A percentile compares a stretch with the other conserved stretches of the same genome.
Conservation (phyloP, 768 basidiomycete genomes). For the Boletus huronensis region DNA sequence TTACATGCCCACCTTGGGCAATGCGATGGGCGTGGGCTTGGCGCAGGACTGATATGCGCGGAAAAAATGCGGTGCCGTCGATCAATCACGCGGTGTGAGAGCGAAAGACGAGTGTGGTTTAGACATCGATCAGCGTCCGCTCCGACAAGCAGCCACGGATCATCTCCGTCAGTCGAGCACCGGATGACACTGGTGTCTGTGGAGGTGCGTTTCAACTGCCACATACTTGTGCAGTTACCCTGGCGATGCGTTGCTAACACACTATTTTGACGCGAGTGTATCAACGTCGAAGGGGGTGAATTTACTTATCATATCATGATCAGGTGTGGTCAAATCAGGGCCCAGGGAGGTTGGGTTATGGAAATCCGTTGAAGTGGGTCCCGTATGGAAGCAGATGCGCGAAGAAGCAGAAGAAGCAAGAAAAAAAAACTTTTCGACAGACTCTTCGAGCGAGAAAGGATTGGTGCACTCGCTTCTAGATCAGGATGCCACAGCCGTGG, state of each 20-base stretch:
- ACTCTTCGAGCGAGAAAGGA: neutral
- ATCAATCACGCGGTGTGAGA: neutral
- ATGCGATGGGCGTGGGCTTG: neutral
- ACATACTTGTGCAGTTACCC: neutral
- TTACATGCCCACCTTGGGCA: neutral
- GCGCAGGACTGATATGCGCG: neutral
- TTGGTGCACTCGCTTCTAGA: neutral
- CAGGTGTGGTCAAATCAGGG: neutral
- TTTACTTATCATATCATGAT: neutral
- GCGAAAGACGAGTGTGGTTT: neutral
- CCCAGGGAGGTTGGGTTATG: neutral
- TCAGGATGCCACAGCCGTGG: neutral
- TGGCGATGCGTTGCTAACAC: neutral
- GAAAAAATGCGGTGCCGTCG: neutral
- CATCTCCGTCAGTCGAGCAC: neutral
- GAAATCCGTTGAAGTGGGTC: neutral
- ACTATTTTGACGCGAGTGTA: neutral
- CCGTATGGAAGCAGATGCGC: neutral
- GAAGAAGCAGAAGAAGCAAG: neutral
- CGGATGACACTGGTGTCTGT: neutral
- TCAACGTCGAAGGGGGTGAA: neutral
- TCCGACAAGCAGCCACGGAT: constrained; percentile 1
- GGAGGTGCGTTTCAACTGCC: neutral
- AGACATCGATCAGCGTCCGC: neutral
- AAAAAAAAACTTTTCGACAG: neutral